phyloP scores from a whole-genome alignment of 225 moss, liverwort and hornwort species.

The Climacium dendroides region DNA sequence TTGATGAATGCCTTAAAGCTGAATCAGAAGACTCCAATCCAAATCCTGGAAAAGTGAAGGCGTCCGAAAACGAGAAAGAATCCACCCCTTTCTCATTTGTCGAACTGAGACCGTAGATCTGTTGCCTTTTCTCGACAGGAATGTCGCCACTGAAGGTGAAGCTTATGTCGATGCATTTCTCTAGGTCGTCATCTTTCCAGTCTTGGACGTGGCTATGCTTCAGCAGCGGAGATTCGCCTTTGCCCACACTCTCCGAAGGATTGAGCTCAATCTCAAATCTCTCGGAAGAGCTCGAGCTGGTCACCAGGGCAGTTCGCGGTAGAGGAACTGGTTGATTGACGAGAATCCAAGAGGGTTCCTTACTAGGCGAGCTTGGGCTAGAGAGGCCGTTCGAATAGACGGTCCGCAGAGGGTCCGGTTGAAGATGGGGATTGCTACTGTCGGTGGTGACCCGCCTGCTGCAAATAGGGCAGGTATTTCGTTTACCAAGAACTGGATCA shows the following conservation, averaged over 20 bases:
- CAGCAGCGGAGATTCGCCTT: constrained; percentile 23
- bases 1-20: background rate
- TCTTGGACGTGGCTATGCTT: background rate
- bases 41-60: constrained; percentile 1
- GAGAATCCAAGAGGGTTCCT: constrained; percentile 25
- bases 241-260: background rate
- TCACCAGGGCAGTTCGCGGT: background rate
- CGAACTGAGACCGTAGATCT: background rate
- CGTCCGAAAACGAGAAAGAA: constrained; percentile 27
- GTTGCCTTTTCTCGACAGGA: constrained; percentile 5
- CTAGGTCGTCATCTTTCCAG: constrained; percentile 10
- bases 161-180: constrained; percentile 24
- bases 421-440: background rate
- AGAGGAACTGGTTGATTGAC: constrained; percentile 35
- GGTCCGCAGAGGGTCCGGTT: background rate
- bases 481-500: constrained; percentile 15
- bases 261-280: constrained; percentile 25
- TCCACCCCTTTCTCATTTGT: background rate
- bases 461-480: constrained; percentile 34
- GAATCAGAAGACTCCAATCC: background rate
- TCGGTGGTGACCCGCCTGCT: background rate
- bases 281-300: constrained; percentile 21
- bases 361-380: background rate
- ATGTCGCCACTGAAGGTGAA: constrained; percentile 23
- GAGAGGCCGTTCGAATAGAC: background rate